A percentile compares a stretch with the other conserved stretches of the same genome.
phyloP scores from a whole-genome alignment of 306 rosid species.

The Quercus engelmannii region DNA sequence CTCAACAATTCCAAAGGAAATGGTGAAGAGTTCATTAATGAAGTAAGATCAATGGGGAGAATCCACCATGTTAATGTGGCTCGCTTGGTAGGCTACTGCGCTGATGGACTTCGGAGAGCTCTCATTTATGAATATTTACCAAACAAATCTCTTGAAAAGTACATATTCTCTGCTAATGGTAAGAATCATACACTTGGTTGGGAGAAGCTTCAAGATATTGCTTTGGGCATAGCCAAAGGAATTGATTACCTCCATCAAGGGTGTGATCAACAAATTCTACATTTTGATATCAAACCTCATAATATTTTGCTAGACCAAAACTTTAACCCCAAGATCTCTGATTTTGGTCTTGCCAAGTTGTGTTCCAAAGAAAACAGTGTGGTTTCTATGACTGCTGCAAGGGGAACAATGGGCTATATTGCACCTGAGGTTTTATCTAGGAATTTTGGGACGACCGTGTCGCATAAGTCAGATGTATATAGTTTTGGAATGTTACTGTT shows the following conservation, averaged over 20 bases:
- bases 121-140: not conserved
- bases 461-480: conserved; percentile 31
- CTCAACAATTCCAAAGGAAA: not conserved
- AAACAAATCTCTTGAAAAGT: conserved; percentile 7
- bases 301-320: conserved; percentile 11
- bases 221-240: conserved; percentile 33
- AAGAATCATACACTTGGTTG: not conserved
- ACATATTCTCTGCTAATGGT: not conserved
- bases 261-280: conserved; percentile 28
- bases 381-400: conserved; percentile 26
- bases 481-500: conserved; percentile 38
- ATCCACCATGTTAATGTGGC: conserved; percentile 5
- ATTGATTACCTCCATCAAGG: conserved; percentile 29
- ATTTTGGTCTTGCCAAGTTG: conserved; percentile 30
- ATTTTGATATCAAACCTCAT: conserved; percentile 28
- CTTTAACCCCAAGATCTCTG: conserved; percentile 24
- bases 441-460: conserved; percentile 13
- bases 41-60: not conserved
- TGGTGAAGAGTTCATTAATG: conserved; percentile 11
- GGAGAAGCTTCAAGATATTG: conserved; percentile 7
- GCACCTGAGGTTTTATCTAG: conserved; percentile 22
- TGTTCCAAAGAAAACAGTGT: conserved; percentile 3
- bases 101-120: not conserved
- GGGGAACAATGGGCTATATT: conserved; percentile 34
- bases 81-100: conserved; percentile 2